phyloP scores from a whole-genome alignment of 306 rosid genomes.

The Sicyos edulis region DNA sequence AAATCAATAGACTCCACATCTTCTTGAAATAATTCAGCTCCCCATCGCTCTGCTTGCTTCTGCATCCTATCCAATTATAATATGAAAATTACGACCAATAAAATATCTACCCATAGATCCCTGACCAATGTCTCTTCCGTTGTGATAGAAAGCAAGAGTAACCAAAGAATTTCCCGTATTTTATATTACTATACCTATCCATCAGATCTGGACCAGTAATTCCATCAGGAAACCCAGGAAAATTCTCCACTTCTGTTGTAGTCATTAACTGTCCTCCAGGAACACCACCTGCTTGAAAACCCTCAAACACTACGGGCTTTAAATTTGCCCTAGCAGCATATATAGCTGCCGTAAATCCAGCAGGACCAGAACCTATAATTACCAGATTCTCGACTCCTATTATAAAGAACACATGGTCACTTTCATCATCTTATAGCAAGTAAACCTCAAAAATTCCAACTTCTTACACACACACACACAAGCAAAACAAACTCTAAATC shows the following conservation, averaged over 20 bases:
- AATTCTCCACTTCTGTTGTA: conserved; percentile 91
- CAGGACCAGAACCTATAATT: conserved; percentile 85
- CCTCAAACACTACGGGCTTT: conserved; percentile 91
- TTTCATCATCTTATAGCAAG: background rate
- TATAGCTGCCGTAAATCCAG: conserved; percentile 92
- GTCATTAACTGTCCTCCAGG: conserved; percentile 99
- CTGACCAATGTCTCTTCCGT: background rate
- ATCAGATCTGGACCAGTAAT: conserved; percentile 91
- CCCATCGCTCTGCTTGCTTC: conserved; percentile 86
- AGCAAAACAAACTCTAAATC: background rate
- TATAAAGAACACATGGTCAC: conserved; percentile 20
- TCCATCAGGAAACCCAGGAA: conserved; percentile 95
- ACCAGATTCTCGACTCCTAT: conserved; percentile 74
- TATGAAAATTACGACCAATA: conserved; percentile 8
- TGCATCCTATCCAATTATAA: conserved; percentile 40
- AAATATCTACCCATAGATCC: background rate
- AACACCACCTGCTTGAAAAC: conserved; percentile 82
- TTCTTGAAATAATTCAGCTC: conserved; percentile 88
- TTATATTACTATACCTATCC: conserved; percentile 56
- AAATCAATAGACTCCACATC: conserved; percentile 78
- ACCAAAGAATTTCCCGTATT: conserved; percentile 12
- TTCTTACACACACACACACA: background rate
- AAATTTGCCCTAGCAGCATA: conserved; percentile 94
- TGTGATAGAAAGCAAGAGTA: conserved; percentile 3
- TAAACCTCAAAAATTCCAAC: background rate